These are phyloP conservation scores for Monosporascus ibericus DNA, from an alignment of 2,329 filamentous ascomycete species.

Conservation along the genomic window DNA sequence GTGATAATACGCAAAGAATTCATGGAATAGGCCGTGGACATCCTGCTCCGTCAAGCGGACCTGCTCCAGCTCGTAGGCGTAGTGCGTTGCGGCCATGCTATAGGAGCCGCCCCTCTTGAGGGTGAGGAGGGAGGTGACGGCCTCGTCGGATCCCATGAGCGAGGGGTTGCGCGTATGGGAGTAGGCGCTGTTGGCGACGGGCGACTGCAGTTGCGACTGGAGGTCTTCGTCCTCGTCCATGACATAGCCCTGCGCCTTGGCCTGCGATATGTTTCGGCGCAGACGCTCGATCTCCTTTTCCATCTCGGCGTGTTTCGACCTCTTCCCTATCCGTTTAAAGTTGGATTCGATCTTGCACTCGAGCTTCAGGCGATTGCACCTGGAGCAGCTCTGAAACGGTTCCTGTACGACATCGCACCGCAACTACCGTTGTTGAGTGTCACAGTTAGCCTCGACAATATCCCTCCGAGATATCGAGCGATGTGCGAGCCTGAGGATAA, in stretches of 20 bases:
- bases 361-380: slow-evolving; percentile 73
- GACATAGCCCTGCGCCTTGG: slow-evolving; percentile 52
- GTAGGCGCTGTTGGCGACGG: slow-evolving; percentile 50
- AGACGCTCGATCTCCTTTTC: slow-evolving; percentile 72
- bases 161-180: slow-evolving; percentile 56
- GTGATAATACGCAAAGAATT: slow-evolving; percentile 73
- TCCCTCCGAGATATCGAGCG: neutral
- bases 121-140: slow-evolving; percentile 59
- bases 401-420: slow-evolving; percentile 81
- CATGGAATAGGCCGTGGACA: slow-evolving; percentile 60
- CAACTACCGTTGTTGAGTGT: slow-evolving; percentile 30
- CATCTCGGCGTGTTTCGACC: slow-evolving; percentile 80
- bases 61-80: slow-evolving; percentile 56
- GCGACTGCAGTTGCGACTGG: slow-evolving; percentile 51
- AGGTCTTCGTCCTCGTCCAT: slow-evolving; percentile 50
- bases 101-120: slow-evolving; percentile 61
- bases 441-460: neutral
- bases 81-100: slow-evolving; percentile 46
- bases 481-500: slow-evolving; percentile 10
- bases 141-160: slow-evolving; percentile 62
- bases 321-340: slow-evolving; percentile 79
- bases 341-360: slow-evolving; percentile 83
- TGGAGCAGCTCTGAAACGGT: slow-evolving; percentile 69
- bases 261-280: slow-evolving; percentile 54
- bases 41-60: slow-evolving; percentile 58